A percentile compares a stretch with the other conserved stretches of the same genome.
These are phyloP conservation scores for Paracorniculantispora psalliotae DNA, from an alignment of 2,329 filamentous ascomycete species.

Conservation along the genomic window DNA sequence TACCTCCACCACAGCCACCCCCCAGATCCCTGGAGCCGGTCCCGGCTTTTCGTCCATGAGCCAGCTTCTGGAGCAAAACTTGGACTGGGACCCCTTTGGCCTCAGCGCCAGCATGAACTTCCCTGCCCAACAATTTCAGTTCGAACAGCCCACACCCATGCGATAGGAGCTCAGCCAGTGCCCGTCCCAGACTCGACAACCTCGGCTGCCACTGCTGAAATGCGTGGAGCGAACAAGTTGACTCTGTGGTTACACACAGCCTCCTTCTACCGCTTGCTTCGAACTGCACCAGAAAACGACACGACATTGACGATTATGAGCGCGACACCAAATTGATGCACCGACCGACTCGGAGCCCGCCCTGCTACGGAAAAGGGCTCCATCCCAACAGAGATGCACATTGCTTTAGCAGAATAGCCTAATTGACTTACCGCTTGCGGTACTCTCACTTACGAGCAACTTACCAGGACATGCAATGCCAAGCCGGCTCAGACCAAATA, in stretches of 20 bases:
- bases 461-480: not conserved
- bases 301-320: constrained; percentile 10
- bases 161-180: constrained; percentile 25
- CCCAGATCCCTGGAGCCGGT: constrained; percentile 25
- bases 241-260: not conserved
- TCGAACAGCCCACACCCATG: constrained; percentile 55
- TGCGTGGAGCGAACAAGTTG: not conserved
- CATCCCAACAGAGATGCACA: not conserved
- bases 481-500: not conserved
- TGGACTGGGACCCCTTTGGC: constrained; percentile 91
- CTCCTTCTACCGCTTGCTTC: not conserved
- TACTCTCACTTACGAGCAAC: constrained; percentile 11
- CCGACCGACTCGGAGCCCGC: not conserved
- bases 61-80: constrained; percentile 67
- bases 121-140: constrained; percentile 75
- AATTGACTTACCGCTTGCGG: constrained; percentile 12
- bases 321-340: constrained; percentile 6
- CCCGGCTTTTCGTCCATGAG: constrained; percentile 59
- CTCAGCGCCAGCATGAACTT: constrained; percentile 94
- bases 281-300: not conserved
- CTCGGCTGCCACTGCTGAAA: not conserved
- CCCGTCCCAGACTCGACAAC: not conserved
- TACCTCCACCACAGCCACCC: constrained; percentile 27
- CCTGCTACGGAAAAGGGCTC: not conserved
- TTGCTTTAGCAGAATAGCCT: constrained; percentile 14